Percentiles rank a stretch among this genome's conserved stretches.
Conservation (phyloP, 106 monocot genomes). For the Chionographis japonica region DNA sequence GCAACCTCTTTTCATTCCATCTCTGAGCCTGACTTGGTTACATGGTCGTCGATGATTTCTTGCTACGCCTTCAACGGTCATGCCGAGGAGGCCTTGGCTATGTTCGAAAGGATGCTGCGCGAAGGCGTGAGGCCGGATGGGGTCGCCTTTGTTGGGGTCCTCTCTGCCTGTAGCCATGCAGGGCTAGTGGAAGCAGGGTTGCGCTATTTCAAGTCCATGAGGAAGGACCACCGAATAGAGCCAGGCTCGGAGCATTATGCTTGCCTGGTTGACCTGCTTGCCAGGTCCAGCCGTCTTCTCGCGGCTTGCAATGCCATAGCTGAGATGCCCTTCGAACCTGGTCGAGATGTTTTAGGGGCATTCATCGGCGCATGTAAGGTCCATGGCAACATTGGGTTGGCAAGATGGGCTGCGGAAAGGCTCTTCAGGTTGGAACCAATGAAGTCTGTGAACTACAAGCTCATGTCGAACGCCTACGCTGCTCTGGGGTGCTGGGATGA, state of each 20-base stretch:
- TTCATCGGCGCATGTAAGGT: constrained; percentile 57
- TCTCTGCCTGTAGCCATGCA: constrained; percentile 62
- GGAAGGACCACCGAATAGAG: constrained; percentile 34
- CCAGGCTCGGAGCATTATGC: constrained; percentile 43
- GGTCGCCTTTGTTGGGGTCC: constrained; percentile 41
- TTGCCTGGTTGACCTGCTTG: constrained; percentile 65
- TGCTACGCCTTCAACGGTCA: constrained; percentile 62
- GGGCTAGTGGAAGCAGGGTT: constrained; percentile 56
- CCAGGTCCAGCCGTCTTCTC: constrained; percentile 37
- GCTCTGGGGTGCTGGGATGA: constrained; percentile 27
- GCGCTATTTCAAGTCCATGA: constrained; percentile 44
- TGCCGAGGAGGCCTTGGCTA: constrained; percentile 21
- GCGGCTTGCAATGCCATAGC: constrained; percentile 39
- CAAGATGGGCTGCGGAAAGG: constrained; percentile 39
- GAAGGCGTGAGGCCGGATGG: constrained; percentile 40
- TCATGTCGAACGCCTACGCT: constrained; percentile 40
- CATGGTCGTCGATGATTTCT: constrained; percentile 56
- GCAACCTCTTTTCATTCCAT: constrained; percentile 24
- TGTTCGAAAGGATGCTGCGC: constrained; percentile 47
- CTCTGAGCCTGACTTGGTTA: constrained; percentile 39
- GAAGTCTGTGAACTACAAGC: constrained; percentile 31
- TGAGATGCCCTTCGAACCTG: constrained; percentile 23
- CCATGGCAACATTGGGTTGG: constrained; percentile 32
- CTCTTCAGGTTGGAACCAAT: constrained; percentile 34
- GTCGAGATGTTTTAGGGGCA: constrained; percentile 45